Base-by-base conservation (phyloP, 1,139 yeast species). In the Geotrichum europaeum region DNA sequence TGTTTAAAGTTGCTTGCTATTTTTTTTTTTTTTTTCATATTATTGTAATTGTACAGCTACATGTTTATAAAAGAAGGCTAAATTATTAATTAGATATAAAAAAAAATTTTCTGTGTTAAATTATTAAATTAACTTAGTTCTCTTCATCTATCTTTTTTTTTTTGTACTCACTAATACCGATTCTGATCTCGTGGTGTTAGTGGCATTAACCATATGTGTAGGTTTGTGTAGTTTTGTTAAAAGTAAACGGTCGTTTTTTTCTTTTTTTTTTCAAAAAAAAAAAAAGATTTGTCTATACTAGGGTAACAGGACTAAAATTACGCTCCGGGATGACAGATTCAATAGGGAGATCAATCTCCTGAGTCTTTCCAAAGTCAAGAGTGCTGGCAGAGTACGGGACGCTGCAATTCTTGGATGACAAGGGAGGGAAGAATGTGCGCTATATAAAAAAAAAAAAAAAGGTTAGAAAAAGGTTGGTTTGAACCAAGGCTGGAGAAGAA, bases 361-460 rank as follows among this genome's bases (percentile, higher is more conserved):
- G 24, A 15, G 9, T 34, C 24, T 51, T 25, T 34, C 24, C n/a
- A 25, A 25, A 30, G 6, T 25, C 53, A 3, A 40, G 20, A 3
- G n/a, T 40, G 22, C 24, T 24, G 49, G 52, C 53, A 9, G 58
- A 55, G 30, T 57, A 49, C 3, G 63, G 63, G 6, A 53, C 34
- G 13, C 53, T 59, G 32, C 60, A 53, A 15, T 43, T 24, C 3
- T 28, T 45, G 7, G 62, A 30, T 30, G 57, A 34, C 55, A 61
- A 36, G 12, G 63, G 22, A 1, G 63, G 63, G 51, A 61, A 61
- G 56, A 56, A 59, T 12, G 56, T 40, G 15, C 63, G 57, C 61
- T 20, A 15, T 15, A 15, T 25, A 12, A 24, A 28, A 30, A 40
- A 18, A 28, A 51, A 36, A n/a, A 30, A 7, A 4, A 3, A 13